Percentiles rank a stretch among this genome's conserved stretches.
phyloP scores from a whole-genome alignment of 441 rosid genomes.

The Aquilaria agallochum region DNA sequence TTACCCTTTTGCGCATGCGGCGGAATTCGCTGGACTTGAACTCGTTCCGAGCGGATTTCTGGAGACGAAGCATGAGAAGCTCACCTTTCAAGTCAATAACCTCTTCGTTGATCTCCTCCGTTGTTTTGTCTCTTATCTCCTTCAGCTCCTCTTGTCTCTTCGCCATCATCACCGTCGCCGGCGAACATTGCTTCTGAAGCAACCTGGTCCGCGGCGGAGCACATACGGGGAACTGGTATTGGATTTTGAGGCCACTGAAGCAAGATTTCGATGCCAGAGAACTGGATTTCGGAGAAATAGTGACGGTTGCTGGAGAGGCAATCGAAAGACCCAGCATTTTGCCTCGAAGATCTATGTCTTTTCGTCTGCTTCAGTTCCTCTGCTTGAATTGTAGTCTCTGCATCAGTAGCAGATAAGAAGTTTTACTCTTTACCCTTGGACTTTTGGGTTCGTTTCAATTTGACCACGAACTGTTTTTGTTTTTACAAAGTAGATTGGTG shows the following conservation, averaged over 20 bases:
- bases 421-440: no score
- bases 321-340: slow-evolving; percentile 57
- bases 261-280: slow-evolving; percentile 31
- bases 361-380: background rate
- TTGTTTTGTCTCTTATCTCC: slow-evolving; percentile 63
- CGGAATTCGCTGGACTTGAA: slow-evolving; percentile 89
- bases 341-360: background rate
- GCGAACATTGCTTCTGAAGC: slow-evolving; percentile 19
- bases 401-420: no score
- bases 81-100: slow-evolving; percentile 89
- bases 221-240: slow-evolving; percentile 24
- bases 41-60: slow-evolving; percentile 81
- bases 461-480: no score
- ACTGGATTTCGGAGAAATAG: slow-evolving; percentile 29
- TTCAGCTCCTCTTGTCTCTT: slow-evolving; percentile 77
- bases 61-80: slow-evolving; percentile 85
- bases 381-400: no score
- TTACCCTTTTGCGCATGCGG: slow-evolving; percentile 85
- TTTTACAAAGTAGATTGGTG: no score
- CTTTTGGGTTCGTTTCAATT: no score
- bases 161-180: slow-evolving; percentile 72
- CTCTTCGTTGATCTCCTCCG: slow-evolving; percentile 79
- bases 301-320: slow-evolving; percentile 34
- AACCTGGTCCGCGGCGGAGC: slow-evolving; percentile 19
- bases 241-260: slow-evolving; percentile 50